phyloP scores from a whole-genome alignment of 2,329 filamentous ascomycete genomes.

The Westerdykella sp. region DNA sequence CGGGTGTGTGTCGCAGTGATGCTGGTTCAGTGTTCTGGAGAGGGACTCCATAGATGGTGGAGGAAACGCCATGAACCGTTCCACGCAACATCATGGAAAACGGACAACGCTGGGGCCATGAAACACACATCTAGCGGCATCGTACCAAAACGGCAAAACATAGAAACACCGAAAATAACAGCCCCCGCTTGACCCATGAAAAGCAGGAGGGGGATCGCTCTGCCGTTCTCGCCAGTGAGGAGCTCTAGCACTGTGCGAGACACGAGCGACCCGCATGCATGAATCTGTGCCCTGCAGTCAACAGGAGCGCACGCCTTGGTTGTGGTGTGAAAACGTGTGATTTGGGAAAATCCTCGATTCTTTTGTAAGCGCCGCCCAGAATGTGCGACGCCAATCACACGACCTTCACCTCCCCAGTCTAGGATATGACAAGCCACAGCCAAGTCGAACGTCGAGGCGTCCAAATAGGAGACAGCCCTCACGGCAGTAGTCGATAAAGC shows the following conservation, averaged over 20 bases:
- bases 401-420: neutral
- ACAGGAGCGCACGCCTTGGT: no score
- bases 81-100: no score
- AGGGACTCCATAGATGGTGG: no score
- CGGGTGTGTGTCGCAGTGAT: no score
- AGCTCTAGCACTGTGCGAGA: conserved; percentile 19
- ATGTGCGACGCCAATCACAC: conserved; percentile 3
- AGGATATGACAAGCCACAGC: conserved; percentile 2
- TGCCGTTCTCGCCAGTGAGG: conserved; percentile 4
- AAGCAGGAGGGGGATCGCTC: neutral
- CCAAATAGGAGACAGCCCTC: neutral
- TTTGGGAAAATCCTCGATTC: neutral
- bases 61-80: no score
- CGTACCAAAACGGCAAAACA: no score
- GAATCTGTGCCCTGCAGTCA: conserved; percentile 6
- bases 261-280: conserved; percentile 15
- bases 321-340: neutral
- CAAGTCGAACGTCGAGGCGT: neutral
- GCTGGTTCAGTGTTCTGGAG: no score
- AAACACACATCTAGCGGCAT: no score
- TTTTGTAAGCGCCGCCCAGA: conserved; percentile 6
- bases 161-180: no score
- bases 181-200: neutral
- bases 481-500: no score
- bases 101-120: no score